phyloP scores from a whole-genome alignment of 345 rosid species.

The Anacardium occidentale region DNA sequence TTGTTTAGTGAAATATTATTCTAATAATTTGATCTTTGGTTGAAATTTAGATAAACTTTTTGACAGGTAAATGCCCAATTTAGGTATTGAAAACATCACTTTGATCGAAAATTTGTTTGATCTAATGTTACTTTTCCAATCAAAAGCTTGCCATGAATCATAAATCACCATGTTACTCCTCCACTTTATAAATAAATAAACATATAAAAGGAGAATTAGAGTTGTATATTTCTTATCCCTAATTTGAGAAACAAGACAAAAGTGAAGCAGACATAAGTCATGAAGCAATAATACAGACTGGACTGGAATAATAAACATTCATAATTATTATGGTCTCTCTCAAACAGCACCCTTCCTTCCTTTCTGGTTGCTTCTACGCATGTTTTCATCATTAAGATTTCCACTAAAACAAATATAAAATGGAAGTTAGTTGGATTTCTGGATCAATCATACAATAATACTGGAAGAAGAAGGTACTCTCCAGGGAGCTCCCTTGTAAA shows the following conservation, averaged over 20 bases:
- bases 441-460: not conserved
- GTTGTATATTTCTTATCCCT: not conserved
- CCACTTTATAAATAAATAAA: too few relatives aligned
- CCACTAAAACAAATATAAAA: conserved; percentile 23
- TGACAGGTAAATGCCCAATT: too few relatives aligned
- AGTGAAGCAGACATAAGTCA: conserved; percentile 26
- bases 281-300: conserved; percentile 23
- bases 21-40: too few relatives aligned
- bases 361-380: conserved; percentile 84
- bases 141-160: too few relatives aligned
- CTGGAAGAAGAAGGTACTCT: conserved; percentile 13
- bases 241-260: conserved; percentile 19
- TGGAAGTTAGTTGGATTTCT: not conserved
- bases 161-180: too few relatives aligned
- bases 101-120: too few relatives aligned
- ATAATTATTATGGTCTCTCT: not conserved
- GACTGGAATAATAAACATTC: conserved; percentile 24
- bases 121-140: too few relatives aligned
- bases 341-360: too few relatives aligned
- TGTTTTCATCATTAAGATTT: conserved; percentile 48
- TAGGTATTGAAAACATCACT: too few relatives aligned
- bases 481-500: conserved; percentile 8
- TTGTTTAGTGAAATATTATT: too few relatives aligned
- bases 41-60: too few relatives aligned
- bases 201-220: not conserved